Percentiles rank a stretch among this genome's conserved stretches.
Evolutionary conservation across 306 rosid species (phyloP).

Genomic region (Glycine latifolia): DNA sequence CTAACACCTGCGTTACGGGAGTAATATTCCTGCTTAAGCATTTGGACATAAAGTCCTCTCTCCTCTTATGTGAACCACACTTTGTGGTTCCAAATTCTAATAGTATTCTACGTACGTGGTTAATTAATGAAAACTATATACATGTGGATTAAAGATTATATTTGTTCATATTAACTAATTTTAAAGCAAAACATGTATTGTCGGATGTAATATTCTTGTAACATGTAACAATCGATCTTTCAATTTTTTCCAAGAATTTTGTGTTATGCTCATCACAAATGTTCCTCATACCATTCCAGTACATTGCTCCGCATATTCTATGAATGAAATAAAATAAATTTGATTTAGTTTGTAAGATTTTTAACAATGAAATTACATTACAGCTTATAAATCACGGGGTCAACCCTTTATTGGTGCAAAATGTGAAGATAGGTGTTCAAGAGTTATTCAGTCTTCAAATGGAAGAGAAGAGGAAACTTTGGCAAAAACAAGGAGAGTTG

Average conservation of each 20-base stretch:
- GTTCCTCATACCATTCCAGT: not conserved
- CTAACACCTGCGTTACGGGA: not conserved
- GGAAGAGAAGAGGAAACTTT: constrained; percentile 32
- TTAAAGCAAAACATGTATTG: too few relatives aligned
- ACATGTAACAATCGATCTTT: not conserved
- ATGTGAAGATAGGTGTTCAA: constrained; percentile 6
- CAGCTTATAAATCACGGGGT: constrained; percentile 42
- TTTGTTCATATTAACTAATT: too few relatives aligned
- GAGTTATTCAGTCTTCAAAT: constrained; percentile 36
- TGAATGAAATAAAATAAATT: not conserved
- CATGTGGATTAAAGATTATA: too few relatives aligned
- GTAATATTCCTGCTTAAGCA: not conserved
- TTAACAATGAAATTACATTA: not conserved
- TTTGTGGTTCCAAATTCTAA: too few relatives aligned
- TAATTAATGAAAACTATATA: too few relatives aligned
- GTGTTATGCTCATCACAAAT: not conserved
- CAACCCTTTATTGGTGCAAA: constrained; percentile 14
- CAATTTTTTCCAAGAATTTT: not conserved
- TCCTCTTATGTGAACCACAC: not conserved
- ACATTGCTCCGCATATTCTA: not conserved
- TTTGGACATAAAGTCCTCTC: not conserved
- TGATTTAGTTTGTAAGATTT: not conserved
- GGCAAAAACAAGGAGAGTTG: constrained; percentile 30
- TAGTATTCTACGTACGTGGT: too few relatives aligned
- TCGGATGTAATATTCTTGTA: not conserved